Conservation (phyloP, 2,329 filamentous ascomycete species). For the Mycosphaerella arachidis region DNA sequence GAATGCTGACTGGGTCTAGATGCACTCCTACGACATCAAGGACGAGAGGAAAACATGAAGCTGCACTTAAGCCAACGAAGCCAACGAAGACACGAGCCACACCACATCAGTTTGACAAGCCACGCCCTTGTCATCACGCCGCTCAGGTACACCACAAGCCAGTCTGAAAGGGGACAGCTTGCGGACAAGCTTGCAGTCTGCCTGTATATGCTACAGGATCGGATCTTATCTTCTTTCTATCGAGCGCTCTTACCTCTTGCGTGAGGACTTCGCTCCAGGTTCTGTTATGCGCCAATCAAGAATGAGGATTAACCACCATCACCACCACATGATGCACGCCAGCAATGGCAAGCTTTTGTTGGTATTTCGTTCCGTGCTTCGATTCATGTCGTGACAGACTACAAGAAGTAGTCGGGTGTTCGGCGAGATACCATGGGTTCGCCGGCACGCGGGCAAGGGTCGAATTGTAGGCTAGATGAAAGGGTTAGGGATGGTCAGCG, state of each 20-base stretch:
- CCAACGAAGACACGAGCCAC: neutral
- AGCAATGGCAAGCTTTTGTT: neutral
- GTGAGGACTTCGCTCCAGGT: neutral
- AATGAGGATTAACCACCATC: neutral
- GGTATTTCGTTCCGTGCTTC: neutral
- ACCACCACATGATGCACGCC: neutral
- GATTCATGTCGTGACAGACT: slow-evolving; percentile 33
- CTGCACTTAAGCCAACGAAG: neutral
- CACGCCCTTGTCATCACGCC: neutral
- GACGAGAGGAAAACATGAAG: neutral
- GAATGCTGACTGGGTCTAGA: slow-evolving; percentile 4
- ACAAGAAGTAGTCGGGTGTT: slow-evolving; percentile 99
- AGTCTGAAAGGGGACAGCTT: neutral
- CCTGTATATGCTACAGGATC: slow-evolving; percentile 9
- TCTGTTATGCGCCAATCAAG: neutral
- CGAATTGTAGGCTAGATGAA: slow-evolving; percentile 82
- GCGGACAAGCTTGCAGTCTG: neutral
- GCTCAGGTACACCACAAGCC: neutral
- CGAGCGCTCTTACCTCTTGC: neutral
- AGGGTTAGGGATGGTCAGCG: neutral
- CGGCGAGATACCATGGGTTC: slow-evolving; percentile 95
- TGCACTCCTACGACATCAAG: slow-evolving; percentile 10
- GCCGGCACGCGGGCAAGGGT: slow-evolving; percentile 92
- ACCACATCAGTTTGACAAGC: neutral
- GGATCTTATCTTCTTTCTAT: slow-evolving; percentile 7